A percentile compares a stretch with the other conserved stretches of the same genome.
Evolutionary conservation across 805 yeast genomes (phyloP).

Genomic region (Suhomyces prunicola): DNA sequence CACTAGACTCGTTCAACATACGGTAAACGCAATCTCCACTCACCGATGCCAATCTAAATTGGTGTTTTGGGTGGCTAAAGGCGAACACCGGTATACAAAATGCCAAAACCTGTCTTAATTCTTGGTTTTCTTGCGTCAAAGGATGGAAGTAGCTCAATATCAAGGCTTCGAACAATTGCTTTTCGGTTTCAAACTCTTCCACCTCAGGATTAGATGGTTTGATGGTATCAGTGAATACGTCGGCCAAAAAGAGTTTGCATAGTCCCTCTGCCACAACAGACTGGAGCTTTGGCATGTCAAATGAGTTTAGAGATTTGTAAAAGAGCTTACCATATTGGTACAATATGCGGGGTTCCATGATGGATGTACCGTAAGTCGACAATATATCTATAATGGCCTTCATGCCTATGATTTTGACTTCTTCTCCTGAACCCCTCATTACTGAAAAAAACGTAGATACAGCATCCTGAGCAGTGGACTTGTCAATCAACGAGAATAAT

Average conservation of each 20-base stretch:
- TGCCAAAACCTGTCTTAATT: constrained; percentile 73
- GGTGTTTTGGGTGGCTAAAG: constrained; percentile 71
- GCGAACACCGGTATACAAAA: constrained; percentile 89
- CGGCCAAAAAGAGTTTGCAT: constrained; percentile 77
- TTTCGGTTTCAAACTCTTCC: constrained; percentile 24
- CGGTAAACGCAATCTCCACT: constrained; percentile 66
- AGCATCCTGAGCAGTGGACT: constrained; percentile 43
- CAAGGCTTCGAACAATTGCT: constrained; percentile 60
- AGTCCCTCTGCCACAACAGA: constrained; percentile 83
- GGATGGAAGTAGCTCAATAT: constrained; percentile 76
- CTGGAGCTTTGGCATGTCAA: constrained; percentile 62
- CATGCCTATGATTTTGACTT: constrained; percentile 58
- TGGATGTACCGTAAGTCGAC: constrained; percentile 69
- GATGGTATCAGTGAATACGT: constrained; percentile 54
- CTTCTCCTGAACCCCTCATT: constrained; percentile 63
- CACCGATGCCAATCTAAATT: constrained; percentile 57
- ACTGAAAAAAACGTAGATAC: constrained; percentile 65
- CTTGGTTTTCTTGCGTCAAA: constrained; percentile 55
- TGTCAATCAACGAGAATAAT: constrained; percentile 70
- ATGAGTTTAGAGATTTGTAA: constrained; percentile 59
- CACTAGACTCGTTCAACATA: constrained; percentile 41
- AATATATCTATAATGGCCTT: constrained; percentile 75
- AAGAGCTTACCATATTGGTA: constrained; percentile 41
- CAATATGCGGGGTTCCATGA: constrained; percentile 47
- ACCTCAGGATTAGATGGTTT: constrained; percentile 14